Base-by-base conservation (phyloP, 2,329 filamentous ascomycete species). In the Aspergillus thermomutatus region DNA sequence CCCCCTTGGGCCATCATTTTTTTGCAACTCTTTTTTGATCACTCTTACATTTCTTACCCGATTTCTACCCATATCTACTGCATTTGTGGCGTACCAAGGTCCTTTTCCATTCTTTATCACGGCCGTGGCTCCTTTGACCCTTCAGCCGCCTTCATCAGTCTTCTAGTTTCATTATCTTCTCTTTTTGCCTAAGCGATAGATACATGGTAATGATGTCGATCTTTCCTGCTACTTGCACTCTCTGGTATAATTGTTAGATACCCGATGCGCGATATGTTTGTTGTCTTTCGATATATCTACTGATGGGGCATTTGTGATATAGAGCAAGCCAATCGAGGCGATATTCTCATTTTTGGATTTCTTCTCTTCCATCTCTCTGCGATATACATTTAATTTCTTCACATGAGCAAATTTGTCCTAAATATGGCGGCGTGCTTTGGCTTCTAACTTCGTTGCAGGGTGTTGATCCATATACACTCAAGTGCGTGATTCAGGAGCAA, bases 161-260 rank as follows among this genome's bases (percentile, higher is more conserved):
- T 56, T 54, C 49, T 45, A 14, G 8, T 49, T 49, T 27, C 7
- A 34, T 17, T 31, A 19, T 43, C 28, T 34, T 55, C 25, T 52
- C 28, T 54, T 52, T 47, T 26, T 41, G 28, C 28, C 51, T 46
- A 53, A 58, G 52, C 54, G 54, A 57, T 60, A 57, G 53, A 59
- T 58, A 53, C 46, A 43, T 55, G 49, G 34, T 49, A n/a, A 46
- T 49, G 46, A 11, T 46, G 23, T 46, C 21, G 7, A 43, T 37
- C 37, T 3, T 3, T 25, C 23, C 43, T 46, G 21, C 14, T 46
- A 4, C 21, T 25, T 46, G 43, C 19, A 43, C 40, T 58, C 49
- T 54, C 43, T 58, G 59, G 60, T 56, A 60, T 41, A 28, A 28
- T 53, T 64, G 60, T 64, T 66, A 67, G 63, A 70, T 70, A 70